Conservation (phyloP, 2,329 filamentous ascomycete species). For the Elsinoe ampelina region DNA sequence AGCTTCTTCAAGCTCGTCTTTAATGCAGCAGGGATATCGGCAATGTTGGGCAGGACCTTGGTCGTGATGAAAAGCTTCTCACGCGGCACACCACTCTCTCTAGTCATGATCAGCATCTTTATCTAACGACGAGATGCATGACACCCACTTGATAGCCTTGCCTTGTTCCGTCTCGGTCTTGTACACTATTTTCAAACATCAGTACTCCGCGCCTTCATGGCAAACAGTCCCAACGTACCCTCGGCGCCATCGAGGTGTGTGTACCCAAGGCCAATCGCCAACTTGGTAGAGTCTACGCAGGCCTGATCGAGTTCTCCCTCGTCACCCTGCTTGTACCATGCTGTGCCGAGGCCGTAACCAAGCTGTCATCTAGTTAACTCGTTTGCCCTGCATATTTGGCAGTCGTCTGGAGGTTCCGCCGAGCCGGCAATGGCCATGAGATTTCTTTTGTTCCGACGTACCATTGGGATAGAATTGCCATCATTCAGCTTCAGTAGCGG, state of each 20-base stretch:
- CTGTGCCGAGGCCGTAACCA: slow-evolving; percentile 64
- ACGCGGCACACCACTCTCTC: slow-evolving; percentile 32
- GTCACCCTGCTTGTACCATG: slow-evolving; percentile 48
- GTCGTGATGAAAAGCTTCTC: slow-evolving; percentile 45
- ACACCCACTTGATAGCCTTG: slow-evolving; percentile 31
- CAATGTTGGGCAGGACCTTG: slow-evolving; percentile 46
- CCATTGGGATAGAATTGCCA: slow-evolving; percentile 62
- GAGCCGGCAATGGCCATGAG: too few species aligned
- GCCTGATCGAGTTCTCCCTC: slow-evolving; percentile 47
- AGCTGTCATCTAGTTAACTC: slow-evolving; percentile 38
- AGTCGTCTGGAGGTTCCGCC: too few species aligned
- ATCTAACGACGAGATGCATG: neutral
- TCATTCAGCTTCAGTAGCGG: slow-evolving; percentile 63
- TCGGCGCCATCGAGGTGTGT: slow-evolving; percentile 68
- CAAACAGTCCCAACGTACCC: slow-evolving; percentile 34
- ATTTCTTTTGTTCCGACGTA: too few species aligned
- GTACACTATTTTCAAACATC: slow-evolving; percentile 30
- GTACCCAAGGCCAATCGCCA: slow-evolving; percentile 60
- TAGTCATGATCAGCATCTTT: neutral
- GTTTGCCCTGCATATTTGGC: neutral
- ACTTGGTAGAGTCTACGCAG: slow-evolving; percentile 47
- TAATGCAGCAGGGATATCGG: slow-evolving; percentile 48
- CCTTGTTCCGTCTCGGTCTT: slow-evolving; percentile 44
- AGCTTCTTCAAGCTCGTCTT: slow-evolving; percentile 50
- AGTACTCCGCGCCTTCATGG: neutral